phyloP scores from a whole-genome alignment of 2,329 filamentous ascomycete species.

The Aureobasidium subglaciale region DNA sequence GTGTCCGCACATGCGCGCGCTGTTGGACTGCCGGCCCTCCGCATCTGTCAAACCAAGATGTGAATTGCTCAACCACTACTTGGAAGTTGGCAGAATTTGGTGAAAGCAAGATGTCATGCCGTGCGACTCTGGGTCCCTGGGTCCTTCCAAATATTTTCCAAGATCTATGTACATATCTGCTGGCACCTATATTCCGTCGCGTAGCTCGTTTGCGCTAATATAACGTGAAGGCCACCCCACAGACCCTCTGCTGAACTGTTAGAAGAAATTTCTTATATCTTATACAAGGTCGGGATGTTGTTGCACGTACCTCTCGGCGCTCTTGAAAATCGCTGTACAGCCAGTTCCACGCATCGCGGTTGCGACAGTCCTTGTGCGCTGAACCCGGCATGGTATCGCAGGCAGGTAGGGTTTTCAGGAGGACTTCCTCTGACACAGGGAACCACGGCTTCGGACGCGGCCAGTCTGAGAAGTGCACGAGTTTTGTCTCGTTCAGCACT shows the following conservation, averaged over 20 bases:
- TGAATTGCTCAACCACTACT: background rate
- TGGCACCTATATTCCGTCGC: background rate
- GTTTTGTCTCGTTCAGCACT: constrained; percentile 53
- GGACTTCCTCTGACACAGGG: constrained; percentile 31
- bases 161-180: background rate
- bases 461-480: constrained; percentile 67
- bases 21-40: background rate
- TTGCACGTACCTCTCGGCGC: constrained; percentile 11
- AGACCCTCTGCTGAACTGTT: constrained; percentile 2
- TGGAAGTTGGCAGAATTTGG: constrained; percentile 6
- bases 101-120: constrained; percentile 2
- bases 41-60: constrained; percentile 10
- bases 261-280: background rate
- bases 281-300: background rate
- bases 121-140: background rate
- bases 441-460: constrained; percentile 61
- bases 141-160: background rate
- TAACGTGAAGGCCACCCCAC: constrained; percentile 3
- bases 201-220: background rate
- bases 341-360: constrained; percentile 22
- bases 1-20: background rate
- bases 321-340: constrained; percentile 28
- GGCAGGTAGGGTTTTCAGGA: constrained; percentile 34
- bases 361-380: constrained; percentile 20
- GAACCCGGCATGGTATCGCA: constrained; percentile 23